These are phyloP conservation scores for Volvox carteri DNA, from an alignment of 163 green algal species.

Conservation along the genomic window DNA sequence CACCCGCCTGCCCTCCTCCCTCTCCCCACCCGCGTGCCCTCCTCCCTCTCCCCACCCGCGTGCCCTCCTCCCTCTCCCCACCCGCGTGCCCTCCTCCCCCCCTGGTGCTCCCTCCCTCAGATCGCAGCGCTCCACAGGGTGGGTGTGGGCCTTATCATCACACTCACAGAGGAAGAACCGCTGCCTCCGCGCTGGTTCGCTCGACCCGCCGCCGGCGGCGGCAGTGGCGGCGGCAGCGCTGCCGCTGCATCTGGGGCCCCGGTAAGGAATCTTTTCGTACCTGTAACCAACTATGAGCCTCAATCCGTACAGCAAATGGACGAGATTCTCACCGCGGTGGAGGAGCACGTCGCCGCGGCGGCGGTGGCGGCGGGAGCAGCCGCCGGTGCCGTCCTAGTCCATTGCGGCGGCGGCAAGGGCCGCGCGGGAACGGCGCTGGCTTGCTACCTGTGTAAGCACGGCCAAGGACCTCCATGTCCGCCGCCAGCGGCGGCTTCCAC, in stretches of 20 bases:
- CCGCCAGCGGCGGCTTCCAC: neutral
- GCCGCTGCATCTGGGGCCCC: neutral
- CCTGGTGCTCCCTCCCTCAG: slow-evolving; percentile 24
- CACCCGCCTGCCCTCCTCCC: too few species aligned
- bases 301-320: slow-evolving; percentile 64
- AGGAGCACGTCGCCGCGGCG: neutral
- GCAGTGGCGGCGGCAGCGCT: neutral
- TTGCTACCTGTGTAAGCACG: slow-evolving; percentile 62
- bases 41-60: too few species aligned
- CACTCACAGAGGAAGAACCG: slow-evolving; percentile 62
- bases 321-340: slow-evolving; percentile 11
- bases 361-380: neutral
- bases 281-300: slow-evolving; percentile 65
- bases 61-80: too few species aligned
- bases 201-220: neutral
- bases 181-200: slow-evolving; percentile 62
- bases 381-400: slow-evolving; percentile 40
- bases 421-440: slow-evolving; percentile 62
- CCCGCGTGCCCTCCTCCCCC: too few species aligned
- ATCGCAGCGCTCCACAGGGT: slow-evolving; percentile 51
- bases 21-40: too few species aligned
- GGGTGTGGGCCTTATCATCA: slow-evolving; percentile 59
- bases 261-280: slow-evolving; percentile 61
- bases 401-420: slow-evolving; percentile 58
- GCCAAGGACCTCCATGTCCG: neutral